phyloP scores from a whole-genome alignment of 169 alveolate species.

The Cryptosporidium bovis region DNA sequence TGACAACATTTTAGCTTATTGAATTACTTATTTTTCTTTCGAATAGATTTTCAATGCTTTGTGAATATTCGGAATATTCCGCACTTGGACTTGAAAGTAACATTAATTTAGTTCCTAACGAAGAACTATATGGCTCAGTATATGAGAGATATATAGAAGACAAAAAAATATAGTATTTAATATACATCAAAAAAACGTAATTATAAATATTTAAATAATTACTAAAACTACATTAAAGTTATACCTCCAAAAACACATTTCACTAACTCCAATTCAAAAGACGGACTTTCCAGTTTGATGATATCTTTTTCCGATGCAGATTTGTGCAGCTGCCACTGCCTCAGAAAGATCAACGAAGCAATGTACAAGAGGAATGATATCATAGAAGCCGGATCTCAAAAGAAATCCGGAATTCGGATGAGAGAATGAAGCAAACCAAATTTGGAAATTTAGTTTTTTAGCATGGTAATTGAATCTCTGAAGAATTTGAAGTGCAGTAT shows the following conservation, averaged over 20 bases:
- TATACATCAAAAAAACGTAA: background rate
- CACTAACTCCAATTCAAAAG: background rate
- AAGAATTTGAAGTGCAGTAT: slow-evolving; percentile 46
- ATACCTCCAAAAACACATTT: background rate
- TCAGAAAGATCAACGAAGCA: slow-evolving; percentile 70
- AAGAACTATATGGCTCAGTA: slow-evolving; percentile 57
- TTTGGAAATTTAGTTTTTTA: slow-evolving; percentile 10
- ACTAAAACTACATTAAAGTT: too few species aligned
- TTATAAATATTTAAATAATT: too few species aligned
- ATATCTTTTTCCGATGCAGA: slow-evolving; percentile 11
- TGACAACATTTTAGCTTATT: background rate
- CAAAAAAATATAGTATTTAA: background rate
- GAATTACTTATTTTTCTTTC: slow-evolving; percentile 9
- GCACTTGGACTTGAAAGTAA: slow-evolving; percentile 77
- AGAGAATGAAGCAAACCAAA: slow-evolving; percentile 64
- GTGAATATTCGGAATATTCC: slow-evolving; percentile 78
- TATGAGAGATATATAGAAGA: slow-evolving; percentile 48
- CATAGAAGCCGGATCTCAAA: slow-evolving; percentile 68
- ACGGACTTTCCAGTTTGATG: too few species aligned
- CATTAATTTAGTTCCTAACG: slow-evolving; percentile 77
- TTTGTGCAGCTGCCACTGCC: slow-evolving; percentile 70
- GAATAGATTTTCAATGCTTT: slow-evolving; percentile 76
- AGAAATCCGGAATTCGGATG: slow-evolving; percentile 53
- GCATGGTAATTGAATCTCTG: slow-evolving; percentile 21
- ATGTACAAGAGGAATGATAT: slow-evolving; percentile 63